Evolutionary conservation across 129 eudicot genomes (phyloP), one percentile per base, ranked within the genome.

Genomic region (Chrysanthemum seticuspe): DNA sequence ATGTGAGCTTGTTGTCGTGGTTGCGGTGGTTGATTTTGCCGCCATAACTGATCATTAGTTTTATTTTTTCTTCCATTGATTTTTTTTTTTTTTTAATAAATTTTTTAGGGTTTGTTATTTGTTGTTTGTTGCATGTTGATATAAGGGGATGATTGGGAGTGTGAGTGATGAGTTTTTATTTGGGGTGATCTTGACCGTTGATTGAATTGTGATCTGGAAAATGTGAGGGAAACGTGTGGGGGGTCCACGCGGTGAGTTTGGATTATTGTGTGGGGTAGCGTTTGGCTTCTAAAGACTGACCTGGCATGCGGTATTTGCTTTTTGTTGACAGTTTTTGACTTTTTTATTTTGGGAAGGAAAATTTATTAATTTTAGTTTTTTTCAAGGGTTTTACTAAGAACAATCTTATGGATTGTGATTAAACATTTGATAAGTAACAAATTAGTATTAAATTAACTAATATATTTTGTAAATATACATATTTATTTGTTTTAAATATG

Each of bases 1-100:
- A 89, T 0, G 83, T 11, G 67, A 89, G 92, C 29, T 81, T 83
- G 27, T 77, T 78, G 54, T 83, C 85, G 19, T 69, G 68, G 12
- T 85, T 77, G n/a, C 92, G 75, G 47, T 79, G 76, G 50, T 78
- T 89, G 15, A 89, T 89, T 40, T 77, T 89, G 0, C 96, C 96
- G 57, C 96, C 96, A 40, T 87, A 89, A 68, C 96, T 89, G 82
- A 86, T 76, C 83, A 89, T 85, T 29, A 89, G 58, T 62, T 86
- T 89, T 27, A 87, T 92, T 70, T 87, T 89, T 74, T 76, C 79
- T 65, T 72, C 78, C 69, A 64, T 76, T 27, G 78, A 66, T 0
- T 14, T 13, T 19, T 8, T n/a, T 74, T 31, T 25, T 62, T 8
- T n/a, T 74, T 31, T 25, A 56, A 23, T 53, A 9, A 64, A 10